phyloP scores from a whole-genome alignment of 176 grass and related monocot genomes.

The Thinopyrum elongatum region DNA sequence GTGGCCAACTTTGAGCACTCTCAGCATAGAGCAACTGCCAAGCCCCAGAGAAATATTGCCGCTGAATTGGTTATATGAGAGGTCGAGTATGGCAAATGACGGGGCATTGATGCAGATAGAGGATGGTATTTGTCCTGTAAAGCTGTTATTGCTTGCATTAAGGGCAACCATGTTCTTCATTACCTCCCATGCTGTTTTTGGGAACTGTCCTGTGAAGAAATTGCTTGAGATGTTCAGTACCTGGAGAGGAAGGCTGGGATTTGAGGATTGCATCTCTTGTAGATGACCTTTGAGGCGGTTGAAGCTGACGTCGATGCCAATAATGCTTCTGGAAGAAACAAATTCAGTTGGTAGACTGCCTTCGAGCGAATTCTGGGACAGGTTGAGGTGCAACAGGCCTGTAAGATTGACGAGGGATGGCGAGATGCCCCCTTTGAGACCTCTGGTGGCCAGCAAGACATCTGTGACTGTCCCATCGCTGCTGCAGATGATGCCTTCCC shows the following conservation, averaged over 20 bases:
- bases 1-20: slow-evolving; percentile 46
- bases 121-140: slow-evolving; percentile 52
- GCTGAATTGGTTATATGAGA: slow-evolving; percentile 47
- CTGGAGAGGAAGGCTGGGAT: slow-evolving; percentile 35
- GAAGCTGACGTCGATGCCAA: slow-evolving; percentile 65
- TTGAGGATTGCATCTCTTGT: slow-evolving; percentile 25
- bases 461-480: slow-evolving; percentile 24
- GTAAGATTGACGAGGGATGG: slow-evolving; percentile 50
- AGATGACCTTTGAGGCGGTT: slow-evolving; percentile 44
- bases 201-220: slow-evolving; percentile 40
- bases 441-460: slow-evolving; percentile 43
- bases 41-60: slow-evolving; percentile 45
- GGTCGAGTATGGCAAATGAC: slow-evolving; percentile 39
- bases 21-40: slow-evolving; percentile 58
- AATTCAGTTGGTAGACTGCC: slow-evolving; percentile 41
- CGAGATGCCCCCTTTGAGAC: slow-evolving; percentile 47
- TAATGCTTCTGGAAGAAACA: slow-evolving; percentile 43
- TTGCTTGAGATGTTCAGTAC: slow-evolving; percentile 76
- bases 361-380: slow-evolving; percentile 46
- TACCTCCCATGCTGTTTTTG: slow-evolving; percentile 22
- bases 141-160: slow-evolving; percentile 66
- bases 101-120: slow-evolving; percentile 39
- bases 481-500: slow-evolving; percentile 58
- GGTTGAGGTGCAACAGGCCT: slow-evolving; percentile 42
- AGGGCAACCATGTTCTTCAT: slow-evolving; percentile 58